Conservation (phyloP, 768 basidiomycete species). For the Termitomyces sp. region DNA sequence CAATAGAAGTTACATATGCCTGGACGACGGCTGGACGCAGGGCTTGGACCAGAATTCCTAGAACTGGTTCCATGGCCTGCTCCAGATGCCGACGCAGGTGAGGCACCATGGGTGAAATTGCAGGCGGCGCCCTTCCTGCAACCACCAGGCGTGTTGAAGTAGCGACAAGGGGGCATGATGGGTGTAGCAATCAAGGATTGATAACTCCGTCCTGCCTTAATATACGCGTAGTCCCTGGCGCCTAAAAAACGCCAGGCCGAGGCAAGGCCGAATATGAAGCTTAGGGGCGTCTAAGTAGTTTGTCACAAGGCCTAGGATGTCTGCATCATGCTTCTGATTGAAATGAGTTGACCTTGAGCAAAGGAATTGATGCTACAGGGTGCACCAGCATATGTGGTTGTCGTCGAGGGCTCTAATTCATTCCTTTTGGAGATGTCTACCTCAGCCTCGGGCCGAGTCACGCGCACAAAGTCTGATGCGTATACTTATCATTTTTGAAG, state of each 20-base stretch:
- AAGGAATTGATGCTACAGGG: no score
- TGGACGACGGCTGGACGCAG: slow-evolving; percentile 8
- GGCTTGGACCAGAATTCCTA: slow-evolving; percentile 6
- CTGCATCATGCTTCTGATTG: no score
- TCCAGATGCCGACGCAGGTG: slow-evolving; percentile 7
- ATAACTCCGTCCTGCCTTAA: slow-evolving; percentile 1
- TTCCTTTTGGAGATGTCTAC: no score
- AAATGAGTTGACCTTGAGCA: no score
- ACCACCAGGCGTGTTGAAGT: slow-evolving; percentile 38
- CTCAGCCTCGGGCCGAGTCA: background rate
- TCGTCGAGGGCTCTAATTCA: no score
- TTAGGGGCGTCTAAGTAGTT: slow-evolving; percentile 3
- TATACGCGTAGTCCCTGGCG: slow-evolving; percentile 5
- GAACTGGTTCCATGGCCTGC: slow-evolving; percentile 7
- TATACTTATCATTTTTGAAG: no score
- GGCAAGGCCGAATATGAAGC: background rate
- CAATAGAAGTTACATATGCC: slow-evolving; percentile 49
- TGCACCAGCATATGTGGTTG: no score
- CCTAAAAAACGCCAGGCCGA: slow-evolving; percentile 10
- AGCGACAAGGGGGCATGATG: slow-evolving; percentile 32
- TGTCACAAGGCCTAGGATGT: no score
- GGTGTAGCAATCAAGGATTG: slow-evolving; percentile 7
- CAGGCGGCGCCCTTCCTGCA: slow-evolving; percentile 44
- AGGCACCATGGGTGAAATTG: slow-evolving; percentile 25
- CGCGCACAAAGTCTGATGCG: background rate